phyloP scores from a whole-genome alignment of 768 basidiomycete genomes.

The Pleurotus tuber-regium region DNA sequence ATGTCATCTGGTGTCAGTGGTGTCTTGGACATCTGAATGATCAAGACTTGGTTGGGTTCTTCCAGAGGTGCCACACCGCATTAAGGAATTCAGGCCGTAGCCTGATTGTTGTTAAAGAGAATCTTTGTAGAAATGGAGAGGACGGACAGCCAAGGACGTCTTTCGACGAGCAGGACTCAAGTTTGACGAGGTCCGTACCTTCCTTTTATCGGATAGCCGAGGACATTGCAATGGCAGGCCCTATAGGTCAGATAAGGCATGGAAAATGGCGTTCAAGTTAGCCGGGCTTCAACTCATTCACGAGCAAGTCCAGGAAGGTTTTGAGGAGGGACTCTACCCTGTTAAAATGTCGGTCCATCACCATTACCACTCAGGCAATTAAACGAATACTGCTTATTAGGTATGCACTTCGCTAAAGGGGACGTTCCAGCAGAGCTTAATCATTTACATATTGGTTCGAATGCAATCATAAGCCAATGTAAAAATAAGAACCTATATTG shows the following conservation, averaged over 20 bases:
- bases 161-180: conserved; percentile 88
- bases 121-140: conserved; percentile 61
- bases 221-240: no score
- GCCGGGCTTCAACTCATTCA: conserved; percentile 72
- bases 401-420: conserved; percentile 60
- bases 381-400: conserved; percentile 26
- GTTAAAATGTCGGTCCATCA: conserved; percentile 74
- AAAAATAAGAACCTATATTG: no score
- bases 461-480: no score
- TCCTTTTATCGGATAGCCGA: conserved; percentile 10
- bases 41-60: conserved; percentile 72
- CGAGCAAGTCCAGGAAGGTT: conserved; percentile 79
- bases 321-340: conserved; percentile 76
- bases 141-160: conserved; percentile 49
- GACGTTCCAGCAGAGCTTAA: no score
- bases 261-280: conserved; percentile 70
- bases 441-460: no score
- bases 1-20: conserved; percentile 97
- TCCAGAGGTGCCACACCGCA: conserved; percentile 59
- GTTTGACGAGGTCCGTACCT: conserved; percentile 70
- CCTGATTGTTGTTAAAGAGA: conserved; percentile 90
- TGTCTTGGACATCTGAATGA: conserved; percentile 87
- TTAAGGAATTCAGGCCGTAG: conserved; percentile 50
- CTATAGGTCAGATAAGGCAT: conserved; percentile 76
- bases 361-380: not conserved